These are phyloP conservation scores for Saccharomyces pastorianus DNA, from an alignment of 1,139 yeast species.

Conservation along the genomic window DNA sequence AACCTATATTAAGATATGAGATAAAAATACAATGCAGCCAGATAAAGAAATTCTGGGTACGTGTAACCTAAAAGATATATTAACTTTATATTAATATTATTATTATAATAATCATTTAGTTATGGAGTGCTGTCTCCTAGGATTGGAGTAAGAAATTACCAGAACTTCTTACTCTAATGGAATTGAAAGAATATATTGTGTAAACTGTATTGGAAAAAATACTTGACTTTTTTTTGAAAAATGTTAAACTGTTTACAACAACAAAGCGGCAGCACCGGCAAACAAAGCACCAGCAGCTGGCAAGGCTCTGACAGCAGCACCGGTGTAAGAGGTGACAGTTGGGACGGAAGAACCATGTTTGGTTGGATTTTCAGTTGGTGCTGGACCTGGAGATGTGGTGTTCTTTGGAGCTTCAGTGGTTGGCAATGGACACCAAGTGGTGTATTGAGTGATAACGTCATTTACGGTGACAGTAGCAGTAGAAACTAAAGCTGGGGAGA, in stretches of 20 bases:
- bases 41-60: neutral
- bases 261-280: constrained; percentile 35
- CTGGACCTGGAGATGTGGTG: constrained; percentile 5
- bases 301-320: constrained; percentile 32
- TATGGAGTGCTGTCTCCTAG: neutral
- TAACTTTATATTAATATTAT: neutral
- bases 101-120: neutral
- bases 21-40: neutral
- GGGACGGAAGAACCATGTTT: constrained; percentile 5
- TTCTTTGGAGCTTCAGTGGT: constrained; percentile 12
- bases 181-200: neutral
- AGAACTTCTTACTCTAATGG: neutral
- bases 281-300: constrained; percentile 35
- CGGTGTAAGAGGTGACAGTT: constrained; percentile 22
- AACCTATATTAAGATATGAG: constrained; percentile 6
- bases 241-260: constrained; percentile 24
- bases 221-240: neutral
- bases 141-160: neutral
- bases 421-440: constrained; percentile 32
- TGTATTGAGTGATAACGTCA: constrained; percentile 30
- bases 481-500: constrained; percentile 31
- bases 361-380: constrained; percentile 4
- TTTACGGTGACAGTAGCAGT: constrained; percentile 32
- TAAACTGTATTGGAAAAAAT: neutral
- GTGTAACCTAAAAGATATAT: neutral